A percentile compares a stretch with the other conserved stretches of the same genome.
These are phyloP conservation scores for Tolypocladium endophyticum DNA, from an alignment of 2,329 filamentous ascomycete species.

Conservation along the genomic window DNA sequence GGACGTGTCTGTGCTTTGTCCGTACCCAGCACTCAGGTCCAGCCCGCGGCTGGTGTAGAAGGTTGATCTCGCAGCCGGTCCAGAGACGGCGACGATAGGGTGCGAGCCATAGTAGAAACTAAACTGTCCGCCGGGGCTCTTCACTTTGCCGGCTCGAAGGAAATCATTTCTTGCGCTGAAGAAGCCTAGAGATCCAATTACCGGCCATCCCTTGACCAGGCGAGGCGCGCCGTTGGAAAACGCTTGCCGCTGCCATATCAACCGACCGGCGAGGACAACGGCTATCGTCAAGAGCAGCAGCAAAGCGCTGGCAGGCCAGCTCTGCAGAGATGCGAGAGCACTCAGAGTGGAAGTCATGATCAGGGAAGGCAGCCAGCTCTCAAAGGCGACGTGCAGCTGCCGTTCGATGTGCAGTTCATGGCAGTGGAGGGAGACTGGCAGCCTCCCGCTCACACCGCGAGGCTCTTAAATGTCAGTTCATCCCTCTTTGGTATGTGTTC, in stretches of 20 bases:
- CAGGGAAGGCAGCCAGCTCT: neutral
- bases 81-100: constrained; percentile 32
- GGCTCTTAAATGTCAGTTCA: neutral
- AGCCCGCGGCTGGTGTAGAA: constrained; percentile 36
- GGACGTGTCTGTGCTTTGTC: neutral
- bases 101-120: constrained; percentile 36
- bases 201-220: constrained; percentile 20
- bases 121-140: constrained; percentile 30
- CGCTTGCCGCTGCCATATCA: constrained; percentile 5
- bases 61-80: constrained; percentile 26
- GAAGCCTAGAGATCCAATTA: constrained; percentile 33
- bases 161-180: constrained; percentile 36
- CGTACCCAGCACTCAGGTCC: constrained; percentile 30
- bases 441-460: neutral
- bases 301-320: constrained; percentile 4
- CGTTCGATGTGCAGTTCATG: neutral
- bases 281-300: constrained; percentile 2
- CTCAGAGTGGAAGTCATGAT: neutral
- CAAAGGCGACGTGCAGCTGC: neutral
- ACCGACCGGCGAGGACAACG: constrained; percentile 1
- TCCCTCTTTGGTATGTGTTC: neutral
- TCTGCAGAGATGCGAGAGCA: constrained; percentile 2
- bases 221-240: constrained; percentile 14
- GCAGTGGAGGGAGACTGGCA: neutral
- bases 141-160: constrained; percentile 18